Percentiles rank a stretch among this genome's conserved stretches.
phyloP scores from a whole-genome alignment of 1,284 basidiomycete species.

The Leccinum subatratum region DNA sequence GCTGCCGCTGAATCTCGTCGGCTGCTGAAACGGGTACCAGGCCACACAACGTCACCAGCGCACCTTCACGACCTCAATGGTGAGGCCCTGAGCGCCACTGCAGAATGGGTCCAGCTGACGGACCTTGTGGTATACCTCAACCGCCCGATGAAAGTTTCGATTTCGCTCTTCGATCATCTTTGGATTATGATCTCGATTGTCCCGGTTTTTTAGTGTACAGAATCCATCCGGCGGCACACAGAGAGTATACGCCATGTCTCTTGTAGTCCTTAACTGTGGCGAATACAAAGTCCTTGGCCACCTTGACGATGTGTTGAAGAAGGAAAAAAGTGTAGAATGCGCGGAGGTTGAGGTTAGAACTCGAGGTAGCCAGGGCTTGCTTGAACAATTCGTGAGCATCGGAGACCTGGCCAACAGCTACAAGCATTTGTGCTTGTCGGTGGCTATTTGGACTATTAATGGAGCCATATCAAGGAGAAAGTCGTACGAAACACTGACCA shows the following conservation, averaged over 20 bases:
- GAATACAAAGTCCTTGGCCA: constrained; percentile 82
- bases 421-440: constrained; percentile 76
- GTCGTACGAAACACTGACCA: constrained; percentile 49
- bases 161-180: constrained; percentile 69
- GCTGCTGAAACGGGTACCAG: constrained; percentile 42
- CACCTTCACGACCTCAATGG: constrained; percentile 91
- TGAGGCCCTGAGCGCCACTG: constrained; percentile 90
- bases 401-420: constrained; percentile 62
- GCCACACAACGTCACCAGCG: constrained; percentile 61
- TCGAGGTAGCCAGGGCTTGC: constrained; percentile 73
- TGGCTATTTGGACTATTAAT: constrained; percentile 51
- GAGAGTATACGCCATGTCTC: constrained; percentile 83
- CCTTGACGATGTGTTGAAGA: constrained; percentile 66
- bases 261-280: constrained; percentile 79
- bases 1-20: constrained; percentile 63
- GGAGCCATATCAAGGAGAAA: constrained; percentile 1
- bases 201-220: constrained; percentile 78
- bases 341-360: constrained; percentile 71
- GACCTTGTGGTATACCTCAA: constrained; percentile 90
- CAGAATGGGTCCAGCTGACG: constrained; percentile 76
- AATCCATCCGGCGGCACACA: constrained; percentile 84
- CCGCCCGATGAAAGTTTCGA: constrained; percentile 73
- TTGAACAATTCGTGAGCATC: constrained; percentile 86
- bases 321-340: constrained; percentile 88
- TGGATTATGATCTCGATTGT: constrained; percentile 56